Evolutionary conservation across 1,139 yeast species (phyloP).

Genomic region (Sugiyamaella japonica): DNA sequence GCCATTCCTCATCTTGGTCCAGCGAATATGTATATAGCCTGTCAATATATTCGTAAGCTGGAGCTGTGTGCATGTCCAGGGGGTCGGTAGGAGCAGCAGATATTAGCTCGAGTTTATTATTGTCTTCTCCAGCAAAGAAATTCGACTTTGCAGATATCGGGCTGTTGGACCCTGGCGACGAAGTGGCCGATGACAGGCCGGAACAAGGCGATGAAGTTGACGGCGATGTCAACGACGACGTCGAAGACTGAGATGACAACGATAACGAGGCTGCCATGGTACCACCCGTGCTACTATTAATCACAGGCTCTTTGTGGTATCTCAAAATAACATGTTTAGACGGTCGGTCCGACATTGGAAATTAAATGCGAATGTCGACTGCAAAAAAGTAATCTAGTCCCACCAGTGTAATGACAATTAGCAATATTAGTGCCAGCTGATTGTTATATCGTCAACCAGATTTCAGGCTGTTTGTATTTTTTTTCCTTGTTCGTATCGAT

Average conservation of each 20-base stretch:
- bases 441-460: too few species aligned
- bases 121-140: constrained; percentile 10
- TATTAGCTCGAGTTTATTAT: constrained; percentile 5
- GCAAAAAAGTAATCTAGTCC: too few species aligned
- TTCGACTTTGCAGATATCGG: constrained; percentile 8
- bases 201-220: constrained; percentile 3
- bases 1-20: constrained; percentile 33
- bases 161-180: constrained; percentile 19
- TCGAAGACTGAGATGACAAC: constrained; percentile 3
- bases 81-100: constrained; percentile 11
- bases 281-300: neutral
- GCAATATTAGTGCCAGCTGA: too few species aligned
- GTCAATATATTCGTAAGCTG: constrained; percentile 23
- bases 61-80: constrained; percentile 20
- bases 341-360: constrained; percentile 16
- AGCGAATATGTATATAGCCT: constrained; percentile 22
- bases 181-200: constrained; percentile 15
- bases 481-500: too few species aligned
- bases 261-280: neutral
- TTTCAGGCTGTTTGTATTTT: too few species aligned
- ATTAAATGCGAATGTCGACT: neutral
- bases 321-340: constrained; percentile 24
- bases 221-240: constrained; percentile 7
- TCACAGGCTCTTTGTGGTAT: constrained; percentile 16
- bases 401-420: too few species aligned